Percentiles rank a stretch among this genome's conserved stretches.
These are phyloP conservation scores for Xylariomycetidae sp. DNA, from an alignment of 2,329 filamentous ascomycete genomes.

Conservation along the genomic window DNA sequence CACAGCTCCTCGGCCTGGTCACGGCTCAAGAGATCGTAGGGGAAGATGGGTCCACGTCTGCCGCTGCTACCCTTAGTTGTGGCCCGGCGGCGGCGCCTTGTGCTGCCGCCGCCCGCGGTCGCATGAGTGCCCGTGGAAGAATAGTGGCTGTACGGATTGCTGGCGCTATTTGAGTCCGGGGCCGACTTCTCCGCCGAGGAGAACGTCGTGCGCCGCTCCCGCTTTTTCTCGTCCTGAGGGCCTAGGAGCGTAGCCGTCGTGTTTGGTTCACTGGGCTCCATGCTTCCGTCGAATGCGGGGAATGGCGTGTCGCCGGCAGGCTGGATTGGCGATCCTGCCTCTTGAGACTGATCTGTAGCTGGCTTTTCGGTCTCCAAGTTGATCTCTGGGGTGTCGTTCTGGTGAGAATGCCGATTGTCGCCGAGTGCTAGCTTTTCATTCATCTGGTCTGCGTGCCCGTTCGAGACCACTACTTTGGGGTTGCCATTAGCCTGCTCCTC, in stretches of 20 bases:
- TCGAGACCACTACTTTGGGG: slow-evolving; percentile 12
- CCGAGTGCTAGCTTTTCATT: slow-evolving; percentile 18
- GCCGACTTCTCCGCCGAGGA: slow-evolving; percentile 47
- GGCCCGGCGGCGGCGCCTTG: slow-evolving; percentile 60
- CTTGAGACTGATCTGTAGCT: slow-evolving; percentile 18
- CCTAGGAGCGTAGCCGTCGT: slow-evolving; percentile 18
- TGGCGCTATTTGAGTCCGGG: slow-evolving; percentile 26
- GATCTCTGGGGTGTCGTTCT: slow-evolving; percentile 12
- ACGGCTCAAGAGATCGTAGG: slow-evolving; percentile 71
- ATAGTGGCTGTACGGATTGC: slow-evolving; percentile 28
- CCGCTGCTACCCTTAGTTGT: slow-evolving; percentile 67
- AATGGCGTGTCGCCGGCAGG: slow-evolving; percentile 41
- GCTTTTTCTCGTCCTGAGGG: slow-evolving; percentile 31
- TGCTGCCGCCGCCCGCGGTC: slow-evolving; percentile 16
- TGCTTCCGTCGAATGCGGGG: slow-evolving; percentile 40
- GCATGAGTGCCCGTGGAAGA: too few species aligned
- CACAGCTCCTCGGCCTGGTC: slow-evolving; percentile 79
- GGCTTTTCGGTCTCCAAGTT: slow-evolving; percentile 16
- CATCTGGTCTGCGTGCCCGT: slow-evolving; percentile 10
- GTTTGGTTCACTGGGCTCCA: too few species aligned
- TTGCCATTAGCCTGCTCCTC: slow-evolving; percentile 12
- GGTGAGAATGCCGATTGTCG: slow-evolving; percentile 9
- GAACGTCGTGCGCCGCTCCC: slow-evolving; percentile 53
- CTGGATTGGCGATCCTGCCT: slow-evolving; percentile 38
- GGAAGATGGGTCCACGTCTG: slow-evolving; percentile 57